Base-by-base conservation (phyloP, 441 rosid genomes). In the Manihot esculenta region DNA sequence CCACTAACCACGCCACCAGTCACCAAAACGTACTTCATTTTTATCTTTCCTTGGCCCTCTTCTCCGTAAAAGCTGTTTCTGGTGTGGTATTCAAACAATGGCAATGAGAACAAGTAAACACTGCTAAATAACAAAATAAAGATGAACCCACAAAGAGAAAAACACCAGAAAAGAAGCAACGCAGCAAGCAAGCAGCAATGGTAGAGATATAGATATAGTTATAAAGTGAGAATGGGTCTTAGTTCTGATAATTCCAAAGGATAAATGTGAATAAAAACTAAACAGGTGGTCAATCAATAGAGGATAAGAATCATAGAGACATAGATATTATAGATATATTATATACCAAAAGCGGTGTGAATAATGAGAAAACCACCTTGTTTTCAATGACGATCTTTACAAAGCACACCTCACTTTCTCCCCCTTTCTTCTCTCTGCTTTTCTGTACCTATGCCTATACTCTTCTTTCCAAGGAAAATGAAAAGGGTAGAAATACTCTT, bases 1-100 rank as follows among this genome's bases (percentile, higher is more conserved):
- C 98, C 95, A 76, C 97, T 90, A 38, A 93, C 97, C 10, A 93
- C 98, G 42, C 97, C 97, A 71, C 97, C 97, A 1, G 96, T 92
- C 24, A 92, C 96, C 83, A 92, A 81, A 7, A 92, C 89, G 74
- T 92, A 92, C 89, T 92, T 92, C 97, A 92, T 93, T 73, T 77
- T 88, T 24, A 17, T 74, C 76, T 44, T 55, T 66, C 54, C 27
- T 57, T 72, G 63, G 14, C 5, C 17, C 4, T 24, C 44, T 10
- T 51, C 48, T 21, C 8, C 11, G 23, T 3, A 48, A 58, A 27
- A n/a, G 62, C 48, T 66, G 55, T 75, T 58, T 58, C 63, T 62
- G 68, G 12, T 57, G 38, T 53, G 59, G 11, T 57, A 5, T 33
- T 64, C 9, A 68, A 64, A 72, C 0, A 50, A 42, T n/a, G 54